phyloP scores from a whole-genome alignment of 73 alveolate genomes.

The Stentor roeselii region DNA sequence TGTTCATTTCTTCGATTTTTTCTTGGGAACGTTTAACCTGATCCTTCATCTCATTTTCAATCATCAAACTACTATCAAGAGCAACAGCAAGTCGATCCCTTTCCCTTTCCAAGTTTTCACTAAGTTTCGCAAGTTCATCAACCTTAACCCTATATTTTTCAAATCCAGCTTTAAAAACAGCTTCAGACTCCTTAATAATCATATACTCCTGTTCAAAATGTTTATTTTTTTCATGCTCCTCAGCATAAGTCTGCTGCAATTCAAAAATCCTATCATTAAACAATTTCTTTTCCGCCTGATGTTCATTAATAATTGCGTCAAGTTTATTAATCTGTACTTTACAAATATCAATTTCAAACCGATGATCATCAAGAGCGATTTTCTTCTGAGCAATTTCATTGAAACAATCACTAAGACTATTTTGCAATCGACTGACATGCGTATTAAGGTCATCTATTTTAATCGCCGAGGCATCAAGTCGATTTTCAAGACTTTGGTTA shows the following conservation, averaged over 20 bases:
- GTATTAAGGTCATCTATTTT: background rate
- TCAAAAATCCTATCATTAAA: background rate
- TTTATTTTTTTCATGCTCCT: background rate
- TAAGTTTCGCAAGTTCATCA: background rate
- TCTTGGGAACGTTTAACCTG: slow-evolving; percentile 21
- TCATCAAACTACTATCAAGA: background rate
- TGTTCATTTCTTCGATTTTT: slow-evolving; percentile 20
- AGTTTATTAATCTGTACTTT: slow-evolving; percentile 1
- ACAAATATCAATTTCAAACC: background rate
- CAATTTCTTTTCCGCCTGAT: background rate
- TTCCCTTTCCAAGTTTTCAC: background rate
- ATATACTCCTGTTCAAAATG: slow-evolving; percentile 15
- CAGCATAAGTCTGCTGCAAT: background rate
- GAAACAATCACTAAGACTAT: background rate
- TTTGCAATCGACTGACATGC: background rate
- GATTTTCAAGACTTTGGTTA: background rate
- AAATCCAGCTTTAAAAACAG: background rate
- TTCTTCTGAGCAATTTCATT: slow-evolving; percentile 20
- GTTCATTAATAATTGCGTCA: background rate
- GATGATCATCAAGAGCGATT: background rate
- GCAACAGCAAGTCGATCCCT: background rate
- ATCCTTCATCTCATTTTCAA: background rate
- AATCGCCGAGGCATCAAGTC: background rate
- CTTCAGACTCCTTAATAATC: slow-evolving; percentile 12
- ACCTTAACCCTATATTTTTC: background rate